phyloP scores from a whole-genome alignment of 2,329 filamentous ascomycete species.

The Sporothrix pallida region DNA sequence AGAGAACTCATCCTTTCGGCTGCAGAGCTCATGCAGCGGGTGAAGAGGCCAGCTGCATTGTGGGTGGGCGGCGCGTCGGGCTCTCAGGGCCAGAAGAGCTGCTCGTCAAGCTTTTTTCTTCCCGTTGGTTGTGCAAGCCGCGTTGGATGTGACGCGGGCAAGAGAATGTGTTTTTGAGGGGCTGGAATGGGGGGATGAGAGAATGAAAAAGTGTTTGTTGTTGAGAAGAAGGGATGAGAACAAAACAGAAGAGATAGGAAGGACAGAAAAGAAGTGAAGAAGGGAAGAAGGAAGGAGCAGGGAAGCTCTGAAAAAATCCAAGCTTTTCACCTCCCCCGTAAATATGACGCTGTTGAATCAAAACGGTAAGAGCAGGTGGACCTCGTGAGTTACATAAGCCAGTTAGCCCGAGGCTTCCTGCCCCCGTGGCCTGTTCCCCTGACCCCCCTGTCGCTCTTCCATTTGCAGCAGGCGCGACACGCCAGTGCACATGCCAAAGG shows the following conservation, averaged over 20 bases:
- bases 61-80: conserved; percentile 25
- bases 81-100: conserved; percentile 3
- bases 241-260: not conserved
- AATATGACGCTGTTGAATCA: conserved; percentile 24
- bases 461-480: conserved; percentile 4
- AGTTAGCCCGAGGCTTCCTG: not conserved
- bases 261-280: conserved; percentile 5
- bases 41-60: conserved; percentile 30
- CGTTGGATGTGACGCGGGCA: conserved; percentile 9
- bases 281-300: not conserved
- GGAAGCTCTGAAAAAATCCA: conserved; percentile 23
- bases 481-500: not conserved
- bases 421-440: conserved; percentile 7
- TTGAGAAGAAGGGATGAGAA: not conserved
- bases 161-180: not conserved
- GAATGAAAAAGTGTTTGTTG: not conserved
- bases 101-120: conserved; percentile 14
- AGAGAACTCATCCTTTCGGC: conserved; percentile 35
- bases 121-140: conserved; percentile 6
- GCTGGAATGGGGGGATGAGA: not conserved
- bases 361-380: conserved; percentile 30
- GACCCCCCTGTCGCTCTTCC: not conserved
- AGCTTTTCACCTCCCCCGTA: conserved; percentile 19
- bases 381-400: conserved; percentile 29
- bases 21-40: conserved; percentile 36